A percentile compares a stretch with the other conserved stretches of the same genome.
These are phyloP conservation scores for Phyllosticta citribraziliensis DNA, from an alignment of 2,329 filamentous ascomycete species.

Conservation along the genomic window DNA sequence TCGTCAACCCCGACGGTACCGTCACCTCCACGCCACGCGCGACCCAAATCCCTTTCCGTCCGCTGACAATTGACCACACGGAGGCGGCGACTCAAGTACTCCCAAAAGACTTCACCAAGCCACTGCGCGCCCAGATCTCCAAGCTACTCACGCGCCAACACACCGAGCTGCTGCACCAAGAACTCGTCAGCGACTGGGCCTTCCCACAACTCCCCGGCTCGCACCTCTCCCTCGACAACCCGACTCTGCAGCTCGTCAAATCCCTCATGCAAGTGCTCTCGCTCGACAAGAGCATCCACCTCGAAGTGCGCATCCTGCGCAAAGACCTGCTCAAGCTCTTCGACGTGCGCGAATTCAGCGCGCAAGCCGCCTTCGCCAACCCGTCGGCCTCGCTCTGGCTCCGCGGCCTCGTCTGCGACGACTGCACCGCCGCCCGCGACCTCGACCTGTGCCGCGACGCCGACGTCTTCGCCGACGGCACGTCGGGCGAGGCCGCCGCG, in stretches of 20 bases:
- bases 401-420: conserved; percentile 70
- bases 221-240: conserved; percentile 53
- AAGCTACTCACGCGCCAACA: conserved; percentile 76
- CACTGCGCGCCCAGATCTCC: conserved; percentile 79
- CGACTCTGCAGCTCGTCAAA: conserved; percentile 85
- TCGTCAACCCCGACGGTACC: conserved; percentile 17
- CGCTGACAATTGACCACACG: conserved; percentile 45
- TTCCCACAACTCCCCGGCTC: conserved; percentile 75
- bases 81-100: conserved; percentile 51
- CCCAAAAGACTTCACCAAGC: conserved; percentile 76
- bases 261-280: conserved; percentile 84
- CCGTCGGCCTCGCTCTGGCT: conserved; percentile 68
- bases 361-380: conserved; percentile 79
- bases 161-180: conserved; percentile 78
- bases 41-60: conserved; percentile 52
- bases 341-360: conserved; percentile 87
- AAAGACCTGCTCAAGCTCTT: conserved; percentile 85
- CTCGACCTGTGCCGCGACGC: conserved; percentile 88
- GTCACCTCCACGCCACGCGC: conserved; percentile 37
- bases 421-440: conserved; percentile 81
- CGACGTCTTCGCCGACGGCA: conserved; percentile 50
- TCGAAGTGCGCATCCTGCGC: conserved; percentile 78
- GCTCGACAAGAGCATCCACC: conserved; percentile 79
- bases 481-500: conserved; percentile 14
- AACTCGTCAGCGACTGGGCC: conserved; percentile 74